Evolutionary conservation across 495 filamentous ascomycete genomes (phyloP).

Genomic region (Tuber brumale): DNA sequence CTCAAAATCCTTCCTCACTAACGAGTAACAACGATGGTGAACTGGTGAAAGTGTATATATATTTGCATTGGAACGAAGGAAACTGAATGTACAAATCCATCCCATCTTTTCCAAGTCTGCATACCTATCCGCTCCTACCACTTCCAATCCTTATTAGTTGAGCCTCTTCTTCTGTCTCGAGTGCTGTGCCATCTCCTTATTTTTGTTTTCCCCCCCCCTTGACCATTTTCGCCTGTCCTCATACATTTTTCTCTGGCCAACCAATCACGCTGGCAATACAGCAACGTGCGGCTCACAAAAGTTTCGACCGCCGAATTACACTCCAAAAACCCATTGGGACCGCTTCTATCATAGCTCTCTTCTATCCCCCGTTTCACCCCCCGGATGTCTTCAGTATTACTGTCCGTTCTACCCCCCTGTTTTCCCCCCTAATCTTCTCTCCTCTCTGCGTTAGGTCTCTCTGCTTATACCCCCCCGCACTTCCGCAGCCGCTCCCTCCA

Average conservation of each 20-base stretch:
- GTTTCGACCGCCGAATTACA: neutral
- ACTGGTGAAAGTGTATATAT: neutral
- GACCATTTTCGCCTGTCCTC: neutral
- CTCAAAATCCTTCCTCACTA: neutral
- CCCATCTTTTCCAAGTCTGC: neutral
- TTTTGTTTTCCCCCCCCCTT: neutral
- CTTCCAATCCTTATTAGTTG: neutral
- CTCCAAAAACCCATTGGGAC: neutral
- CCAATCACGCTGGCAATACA: neutral
- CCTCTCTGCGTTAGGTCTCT: neutral
- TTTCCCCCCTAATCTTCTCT: slow-evolving; percentile 18
- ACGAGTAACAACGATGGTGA: neutral
- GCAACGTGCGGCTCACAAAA: slow-evolving; percentile 4
- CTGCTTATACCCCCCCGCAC: slow-evolving; percentile 5
- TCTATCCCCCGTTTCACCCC: slow-evolving; percentile 9
- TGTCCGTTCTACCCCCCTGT: slow-evolving; percentile 11
- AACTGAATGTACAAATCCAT: neutral
- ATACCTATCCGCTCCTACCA: neutral
- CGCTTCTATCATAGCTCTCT: slow-evolving; percentile 8
- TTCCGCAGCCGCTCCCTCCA: slow-evolving; percentile 6
- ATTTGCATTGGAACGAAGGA: neutral
- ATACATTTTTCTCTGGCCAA: neutral
- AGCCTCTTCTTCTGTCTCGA: neutral
- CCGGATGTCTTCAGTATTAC: slow-evolving; percentile 23
- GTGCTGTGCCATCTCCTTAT: neutral